Percentiles rank a stretch among this genome's conserved stretches.
Evolutionary conservation across 2,329 filamentous ascomycete species (phyloP).

Genomic region (Lachnum nothofagi): DNA sequence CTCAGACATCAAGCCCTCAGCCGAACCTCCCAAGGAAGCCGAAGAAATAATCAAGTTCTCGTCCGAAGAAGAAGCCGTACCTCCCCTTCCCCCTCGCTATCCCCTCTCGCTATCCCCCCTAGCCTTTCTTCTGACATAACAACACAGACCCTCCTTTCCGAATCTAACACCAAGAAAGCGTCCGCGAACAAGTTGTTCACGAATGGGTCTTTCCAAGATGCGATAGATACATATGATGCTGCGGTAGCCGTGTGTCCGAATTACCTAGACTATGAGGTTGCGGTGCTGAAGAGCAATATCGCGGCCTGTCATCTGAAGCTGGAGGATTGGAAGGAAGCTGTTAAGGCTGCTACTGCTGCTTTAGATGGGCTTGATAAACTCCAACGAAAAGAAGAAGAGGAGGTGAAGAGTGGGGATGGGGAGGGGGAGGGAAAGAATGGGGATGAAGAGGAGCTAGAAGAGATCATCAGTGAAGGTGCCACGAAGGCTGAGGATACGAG

Average conservation of each 20-base stretch:
- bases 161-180: slow-evolving; percentile 68
- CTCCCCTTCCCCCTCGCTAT: neutral
- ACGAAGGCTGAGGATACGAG: slow-evolving; percentile 39
- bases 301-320: slow-evolving; percentile 83
- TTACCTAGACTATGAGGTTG: slow-evolving; percentile 82
- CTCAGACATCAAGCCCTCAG: slow-evolving; percentile 15
- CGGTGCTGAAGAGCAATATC: slow-evolving; percentile 83
- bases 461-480: slow-evolving; percentile 57
- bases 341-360: slow-evolving; percentile 66
- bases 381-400: slow-evolving; percentile 28
- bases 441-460: slow-evolving; percentile 48
- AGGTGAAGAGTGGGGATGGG: slow-evolving; percentile 32
- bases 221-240: slow-evolving; percentile 76
- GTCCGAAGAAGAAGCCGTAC: slow-evolving; percentile 40
- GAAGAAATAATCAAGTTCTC: slow-evolving; percentile 34
- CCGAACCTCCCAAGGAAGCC: slow-evolving; percentile 9
- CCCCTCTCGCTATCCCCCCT: neutral
- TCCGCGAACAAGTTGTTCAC: slow-evolving; percentile 77
- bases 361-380: slow-evolving; percentile 68
- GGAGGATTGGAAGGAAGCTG: slow-evolving; percentile 76
- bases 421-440: slow-evolving; percentile 32
- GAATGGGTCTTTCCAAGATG: slow-evolving; percentile 65
- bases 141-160: slow-evolving; percentile 58
- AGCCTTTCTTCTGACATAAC: too few relatives aligned
- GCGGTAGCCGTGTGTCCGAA: slow-evolving; percentile 74